Percentiles rank a stretch among this genome's conserved stretches.
phyloP scores from a whole-genome alignment of 495 filamentous ascomycete species.

The Talaromyces ruber region DNA sequence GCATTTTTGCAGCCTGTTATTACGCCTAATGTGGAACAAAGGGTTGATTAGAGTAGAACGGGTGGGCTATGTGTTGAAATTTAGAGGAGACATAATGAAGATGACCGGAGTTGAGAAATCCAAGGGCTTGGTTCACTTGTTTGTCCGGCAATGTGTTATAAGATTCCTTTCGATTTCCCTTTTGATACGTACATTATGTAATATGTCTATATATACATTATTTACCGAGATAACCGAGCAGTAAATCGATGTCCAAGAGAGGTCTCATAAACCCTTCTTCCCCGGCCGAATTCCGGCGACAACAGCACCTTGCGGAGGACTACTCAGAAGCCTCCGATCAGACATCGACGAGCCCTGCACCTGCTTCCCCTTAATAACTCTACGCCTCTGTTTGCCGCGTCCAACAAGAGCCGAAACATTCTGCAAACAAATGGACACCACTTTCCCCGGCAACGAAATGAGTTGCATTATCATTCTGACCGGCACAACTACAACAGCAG shows the following conservation, averaged over 20 bases:
- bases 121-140: background rate
- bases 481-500: conserved; percentile 5
- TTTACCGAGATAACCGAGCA: background rate
- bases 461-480: background rate
- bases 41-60: background rate
- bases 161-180: background rate
- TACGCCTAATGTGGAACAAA: background rate
- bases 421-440: conserved; percentile 13
- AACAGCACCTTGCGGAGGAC: background rate
- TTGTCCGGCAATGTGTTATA: background rate
- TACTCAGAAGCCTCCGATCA: background rate
- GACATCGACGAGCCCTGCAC: background rate
- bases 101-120: background rate
- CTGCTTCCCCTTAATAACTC: conserved; percentile 1
- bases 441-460: conserved; percentile 12
- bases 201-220: conserved; percentile 2
- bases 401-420: background rate
- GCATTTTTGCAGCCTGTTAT: conserved; percentile 28
- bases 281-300: background rate
- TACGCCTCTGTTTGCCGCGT: background rate
- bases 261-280: background rate
- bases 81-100: background rate
- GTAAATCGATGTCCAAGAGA: background rate
- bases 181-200: background rate
- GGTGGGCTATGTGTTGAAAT: background rate